Evolutionary conservation across 352 stramenopile genomes (phyloP).

Genomic region (Phytophthora pistaciae): DNA sequence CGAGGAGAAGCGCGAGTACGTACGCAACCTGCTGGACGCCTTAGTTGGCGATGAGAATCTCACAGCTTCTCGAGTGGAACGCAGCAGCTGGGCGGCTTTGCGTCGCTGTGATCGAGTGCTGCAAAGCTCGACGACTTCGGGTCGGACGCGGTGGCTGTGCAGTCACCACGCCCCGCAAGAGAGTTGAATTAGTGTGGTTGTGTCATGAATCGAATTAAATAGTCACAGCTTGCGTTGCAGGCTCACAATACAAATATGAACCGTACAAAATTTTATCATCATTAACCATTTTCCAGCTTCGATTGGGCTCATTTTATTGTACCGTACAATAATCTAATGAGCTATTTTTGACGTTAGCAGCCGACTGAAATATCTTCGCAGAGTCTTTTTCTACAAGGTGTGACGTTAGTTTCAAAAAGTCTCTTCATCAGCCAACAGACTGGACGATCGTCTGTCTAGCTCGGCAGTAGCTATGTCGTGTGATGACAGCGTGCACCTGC

Average conservation of each 20-base stretch:
- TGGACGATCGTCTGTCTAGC: no score
- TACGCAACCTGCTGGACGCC: constrained; percentile 66
- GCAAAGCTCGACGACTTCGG: constrained; percentile 22
- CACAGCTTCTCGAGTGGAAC: constrained; percentile 15
- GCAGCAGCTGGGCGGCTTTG: constrained; percentile 49
- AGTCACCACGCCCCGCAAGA: constrained; percentile 33
- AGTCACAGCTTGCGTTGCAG: not conserved
- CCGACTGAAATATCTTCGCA: no score
- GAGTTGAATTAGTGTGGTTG: constrained; percentile 1
- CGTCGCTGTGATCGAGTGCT: constrained; percentile 42
- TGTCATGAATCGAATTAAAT: not conserved
- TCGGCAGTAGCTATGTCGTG: not conserved
- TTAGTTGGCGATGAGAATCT: constrained; percentile 38
- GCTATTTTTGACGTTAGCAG: no score
- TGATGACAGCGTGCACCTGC: not conserved
- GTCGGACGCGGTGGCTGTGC: constrained; percentile 64
- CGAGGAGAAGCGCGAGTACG: constrained; percentile 68
- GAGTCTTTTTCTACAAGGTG: no score
- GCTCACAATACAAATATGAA: no score
- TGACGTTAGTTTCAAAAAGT: no score
- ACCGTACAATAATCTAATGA: no score
- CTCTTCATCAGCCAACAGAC: no score
- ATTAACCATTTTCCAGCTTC: no score
- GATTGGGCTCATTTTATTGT: no score
- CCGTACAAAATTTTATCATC: no score